A percentile compares a stretch with the other conserved stretches of the same genome.
These are phyloP conservation scores for Pleurotus giganteus DNA, from an alignment of 768 basidiomycete genomes.

Conservation along the genomic window DNA sequence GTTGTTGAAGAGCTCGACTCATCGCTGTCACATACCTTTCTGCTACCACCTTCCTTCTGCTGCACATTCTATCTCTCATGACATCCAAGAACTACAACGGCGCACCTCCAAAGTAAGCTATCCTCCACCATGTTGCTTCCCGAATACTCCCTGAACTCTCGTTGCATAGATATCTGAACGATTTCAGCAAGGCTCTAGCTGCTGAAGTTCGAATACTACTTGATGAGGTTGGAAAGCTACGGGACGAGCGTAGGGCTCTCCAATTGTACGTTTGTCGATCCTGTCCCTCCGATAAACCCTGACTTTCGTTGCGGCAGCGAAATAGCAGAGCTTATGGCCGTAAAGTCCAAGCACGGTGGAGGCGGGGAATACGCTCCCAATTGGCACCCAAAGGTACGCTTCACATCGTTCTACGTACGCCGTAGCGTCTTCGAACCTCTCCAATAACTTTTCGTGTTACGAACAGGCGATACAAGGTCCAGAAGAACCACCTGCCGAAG, in stretches of 20 bases:
- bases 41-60: background rate
- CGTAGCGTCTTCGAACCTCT: constrained; percentile 11
- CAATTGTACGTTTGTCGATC: constrained; percentile 59
- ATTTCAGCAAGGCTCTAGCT: constrained; percentile 82
- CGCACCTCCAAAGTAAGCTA: background rate
- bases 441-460: background rate
- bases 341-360: constrained; percentile 79
- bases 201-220: constrained; percentile 77
- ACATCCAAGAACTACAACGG: background rate
- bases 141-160: background rate
- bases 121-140: background rate
- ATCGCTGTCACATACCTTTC: too few species aligned
- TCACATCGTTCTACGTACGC: constrained; percentile 38
- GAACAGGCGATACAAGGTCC: constrained; percentile 21
- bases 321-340: constrained; percentile 73
- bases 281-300: background rate
- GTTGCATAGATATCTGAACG: constrained; percentile 63
- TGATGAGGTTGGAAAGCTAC: constrained; percentile 74
- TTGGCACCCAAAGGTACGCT: constrained; percentile 63
- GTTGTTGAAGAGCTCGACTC: too few species aligned
- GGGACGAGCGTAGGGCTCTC: constrained; percentile 70
- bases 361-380: constrained; percentile 78
- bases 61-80: background rate
- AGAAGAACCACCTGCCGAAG: constrained; percentile 31
- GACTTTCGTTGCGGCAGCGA: background rate